These are phyloP conservation scores for Rosa hybrid DNA, from an alignment of 331 rosid species.

Conservation along the genomic window DNA sequence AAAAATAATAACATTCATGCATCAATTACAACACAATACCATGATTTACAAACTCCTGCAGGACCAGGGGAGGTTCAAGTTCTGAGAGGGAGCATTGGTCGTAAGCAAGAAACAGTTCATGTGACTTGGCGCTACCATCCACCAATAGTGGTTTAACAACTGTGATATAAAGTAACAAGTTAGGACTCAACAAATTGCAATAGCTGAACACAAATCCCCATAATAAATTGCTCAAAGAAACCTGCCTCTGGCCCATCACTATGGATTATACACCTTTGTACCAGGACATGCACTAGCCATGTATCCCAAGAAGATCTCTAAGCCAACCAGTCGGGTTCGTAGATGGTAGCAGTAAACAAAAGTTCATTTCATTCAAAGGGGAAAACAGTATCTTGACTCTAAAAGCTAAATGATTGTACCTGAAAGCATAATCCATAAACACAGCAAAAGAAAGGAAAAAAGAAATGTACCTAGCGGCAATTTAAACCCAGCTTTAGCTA, in stretches of 20 bases:
- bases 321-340: not conserved
- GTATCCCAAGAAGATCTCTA: conserved; percentile 3
- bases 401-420: not conserved
- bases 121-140: conserved; percentile 84
- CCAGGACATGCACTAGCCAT: conserved; percentile 1
- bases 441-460: not conserved
- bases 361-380: not conserved
- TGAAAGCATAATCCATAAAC: not conserved
- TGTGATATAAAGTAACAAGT: conserved; percentile 31
- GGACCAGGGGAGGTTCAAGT: conserved; percentile 83
- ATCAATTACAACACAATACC: conserved; percentile 50
- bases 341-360: not conserved
- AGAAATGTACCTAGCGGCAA: conserved; percentile 60
- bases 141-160: conserved; percentile 84
- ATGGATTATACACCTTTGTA: conserved; percentile 5
- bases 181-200: not conserved
- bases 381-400: conserved; percentile 11
- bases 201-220: conserved; percentile 2
- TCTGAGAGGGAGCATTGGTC: conserved; percentile 74
- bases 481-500: conserved; percentile 64
- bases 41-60: conserved; percentile 89
- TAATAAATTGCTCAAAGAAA: conserved; percentile 3
- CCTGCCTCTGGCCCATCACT: not conserved
- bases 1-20: not conserved
- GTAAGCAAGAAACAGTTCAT: conserved; percentile 75